These are phyloP conservation scores for Triglochin maritima DNA, from an alignment of 106 monocot genomes.

Conservation along the genomic window DNA sequence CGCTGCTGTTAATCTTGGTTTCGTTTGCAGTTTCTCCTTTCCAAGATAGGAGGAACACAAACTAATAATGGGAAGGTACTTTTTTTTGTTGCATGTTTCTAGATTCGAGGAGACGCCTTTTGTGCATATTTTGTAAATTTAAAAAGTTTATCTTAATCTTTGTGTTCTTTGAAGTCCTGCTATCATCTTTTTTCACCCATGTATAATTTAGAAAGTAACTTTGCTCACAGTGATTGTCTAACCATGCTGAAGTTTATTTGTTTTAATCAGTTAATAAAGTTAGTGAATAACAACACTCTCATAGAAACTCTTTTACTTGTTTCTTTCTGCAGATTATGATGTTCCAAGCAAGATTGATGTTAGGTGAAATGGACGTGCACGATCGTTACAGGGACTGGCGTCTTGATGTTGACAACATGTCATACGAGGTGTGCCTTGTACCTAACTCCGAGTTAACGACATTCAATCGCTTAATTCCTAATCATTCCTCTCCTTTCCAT, in stretches of 20 bases:
- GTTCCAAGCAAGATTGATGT: slow-evolving; percentile 61
- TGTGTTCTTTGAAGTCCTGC: background rate
- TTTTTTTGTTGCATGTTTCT: no score
- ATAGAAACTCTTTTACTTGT: background rate
- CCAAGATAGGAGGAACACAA: no score
- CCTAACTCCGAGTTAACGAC: background rate
- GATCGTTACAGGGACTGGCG: slow-evolving; percentile 75
- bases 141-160: background rate
- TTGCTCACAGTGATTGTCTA: background rate
- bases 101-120: no score
- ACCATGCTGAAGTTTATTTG: background rate
- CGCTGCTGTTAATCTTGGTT: no score
- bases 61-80: no score
- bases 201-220: no score
- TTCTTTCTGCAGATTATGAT: slow-evolving; percentile 56
- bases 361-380: slow-evolving; percentile 47
- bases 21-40: no score
- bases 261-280: background rate
- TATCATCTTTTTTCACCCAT: background rate
- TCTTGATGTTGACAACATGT: slow-evolving; percentile 90
- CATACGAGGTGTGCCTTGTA: slow-evolving; percentile 58
- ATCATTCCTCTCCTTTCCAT: background rate
- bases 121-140: no score
- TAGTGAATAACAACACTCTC: background rate
- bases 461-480: background rate